A percentile compares a stretch with the other conserved stretches of the same genome.
These are phyloP conservation scores for Westerdykella ornata DNA, from an alignment of 2,329 filamentous ascomycete species.

Conservation along the genomic window DNA sequence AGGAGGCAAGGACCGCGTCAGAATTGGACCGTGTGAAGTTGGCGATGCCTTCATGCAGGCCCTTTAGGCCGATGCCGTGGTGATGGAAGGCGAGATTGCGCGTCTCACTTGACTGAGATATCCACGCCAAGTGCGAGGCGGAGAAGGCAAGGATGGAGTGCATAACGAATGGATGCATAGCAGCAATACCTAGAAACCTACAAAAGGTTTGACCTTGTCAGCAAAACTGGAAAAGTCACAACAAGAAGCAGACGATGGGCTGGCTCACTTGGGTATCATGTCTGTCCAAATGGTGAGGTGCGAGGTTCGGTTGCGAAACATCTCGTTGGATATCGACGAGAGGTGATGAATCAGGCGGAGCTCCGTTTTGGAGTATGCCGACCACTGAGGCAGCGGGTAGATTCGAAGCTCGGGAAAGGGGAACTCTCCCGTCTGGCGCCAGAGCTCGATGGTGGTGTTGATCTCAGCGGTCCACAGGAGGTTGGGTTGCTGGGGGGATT, in stretches of 20 bases:
- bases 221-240: conserved; percentile 22
- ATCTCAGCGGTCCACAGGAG: conserved; percentile 84
- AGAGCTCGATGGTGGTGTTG: conserved; percentile 71
- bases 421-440: conserved; percentile 77
- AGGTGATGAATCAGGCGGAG: conserved; percentile 87
- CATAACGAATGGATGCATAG: conserved; percentile 84
- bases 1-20: conserved; percentile 86
- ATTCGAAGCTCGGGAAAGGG: conserved; percentile 77
- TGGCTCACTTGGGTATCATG: conserved; percentile 78
- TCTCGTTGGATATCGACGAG: conserved; percentile 74
- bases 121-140: conserved; percentile 87
- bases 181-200: conserved; percentile 75
- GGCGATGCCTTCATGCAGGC: conserved; percentile 79
- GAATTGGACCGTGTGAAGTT: conserved; percentile 79
- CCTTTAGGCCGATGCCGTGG: conserved; percentile 75
- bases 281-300: conserved; percentile 88
- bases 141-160: conserved; percentile 86
- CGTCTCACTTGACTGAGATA: conserved; percentile 77
- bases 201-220: conserved; percentile 18
- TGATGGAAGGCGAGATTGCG: conserved; percentile 87
- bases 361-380: conserved; percentile 67
- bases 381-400: conserved; percentile 66
- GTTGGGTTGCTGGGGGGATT: conserved; percentile 49
- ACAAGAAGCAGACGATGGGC: conserved; percentile 19
- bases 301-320: conserved; percentile 68